phyloP scores from a whole-genome alignment of 2,329 filamentous ascomycete species.

The Fusarium robinianum region DNA sequence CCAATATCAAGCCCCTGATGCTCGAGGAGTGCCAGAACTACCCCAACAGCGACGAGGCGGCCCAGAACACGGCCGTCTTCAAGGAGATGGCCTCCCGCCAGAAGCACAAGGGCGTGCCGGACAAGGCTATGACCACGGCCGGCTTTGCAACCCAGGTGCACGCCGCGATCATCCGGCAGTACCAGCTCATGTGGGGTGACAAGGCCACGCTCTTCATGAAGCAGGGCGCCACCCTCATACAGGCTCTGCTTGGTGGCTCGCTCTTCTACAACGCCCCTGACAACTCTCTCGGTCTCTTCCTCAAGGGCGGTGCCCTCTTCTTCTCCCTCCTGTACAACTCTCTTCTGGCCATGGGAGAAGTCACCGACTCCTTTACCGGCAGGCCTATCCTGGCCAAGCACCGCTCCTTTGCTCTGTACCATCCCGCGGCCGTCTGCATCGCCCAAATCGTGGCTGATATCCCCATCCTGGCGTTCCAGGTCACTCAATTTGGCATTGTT shows the following conservation, averaged over 20 bases:
- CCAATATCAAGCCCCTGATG: no score
- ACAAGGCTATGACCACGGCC: conserved; percentile 75
- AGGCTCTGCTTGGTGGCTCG: conserved; percentile 74
- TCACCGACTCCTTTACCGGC: conserved; percentile 76
- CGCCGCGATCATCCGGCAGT: conserved; percentile 71
- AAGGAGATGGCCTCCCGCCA: no score
- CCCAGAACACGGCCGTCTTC: conserved; percentile 70
- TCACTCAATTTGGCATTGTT: conserved; percentile 69
- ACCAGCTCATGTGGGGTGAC: conserved; percentile 79
- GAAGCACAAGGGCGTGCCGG: conserved; percentile 71
- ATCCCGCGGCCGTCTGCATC: conserved; percentile 58
- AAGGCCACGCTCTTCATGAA: conserved; percentile 77
- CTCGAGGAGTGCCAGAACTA: conserved; percentile 58
- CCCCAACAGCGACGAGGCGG: conserved; percentile 64
- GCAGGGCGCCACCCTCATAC: conserved; percentile 75
- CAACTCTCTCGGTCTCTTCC: conserved; percentile 67
- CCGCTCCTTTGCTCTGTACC: conserved; percentile 55
- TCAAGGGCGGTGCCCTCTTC: conserved; percentile 52
- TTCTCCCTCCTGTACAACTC: conserved; percentile 67
- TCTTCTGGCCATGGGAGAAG: no score
- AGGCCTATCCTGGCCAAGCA: conserved; percentile 61
- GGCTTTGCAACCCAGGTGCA: conserved; percentile 73
- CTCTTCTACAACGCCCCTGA: conserved; percentile 72
- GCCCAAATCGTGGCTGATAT: conserved; percentile 62
- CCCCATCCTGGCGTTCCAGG: conserved; percentile 62